A percentile compares a stretch with the other conserved stretches of the same genome.
These are phyloP conservation scores for Stemphylium vesicarium DNA, from an alignment of 2,329 filamentous ascomycete genomes.

Conservation along the genomic window DNA sequence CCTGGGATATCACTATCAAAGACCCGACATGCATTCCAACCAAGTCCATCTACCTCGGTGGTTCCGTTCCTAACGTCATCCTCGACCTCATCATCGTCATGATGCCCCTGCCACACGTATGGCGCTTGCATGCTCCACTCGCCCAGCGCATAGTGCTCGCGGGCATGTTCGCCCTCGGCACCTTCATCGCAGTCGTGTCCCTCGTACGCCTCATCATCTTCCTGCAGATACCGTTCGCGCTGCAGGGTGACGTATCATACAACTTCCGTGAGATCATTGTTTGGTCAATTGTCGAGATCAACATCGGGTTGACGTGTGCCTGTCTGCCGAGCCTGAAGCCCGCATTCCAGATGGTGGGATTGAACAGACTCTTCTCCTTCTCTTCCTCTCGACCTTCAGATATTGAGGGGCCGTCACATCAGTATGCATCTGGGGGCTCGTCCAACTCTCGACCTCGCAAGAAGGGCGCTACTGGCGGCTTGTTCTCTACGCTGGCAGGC, in stretches of 20 bases:
- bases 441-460: conserved; percentile 16
- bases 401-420: conserved; percentile 3
- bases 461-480: conserved; percentile 27
- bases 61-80: conserved; percentile 34
- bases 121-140: conserved; percentile 28
- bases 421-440: neutral
- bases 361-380: conserved; percentile 30
- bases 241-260: conserved; percentile 28
- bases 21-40: conserved; percentile 27
- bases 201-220: conserved; percentile 32
- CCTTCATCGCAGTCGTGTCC: conserved; percentile 32
- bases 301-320: conserved; percentile 31
- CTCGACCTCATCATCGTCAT: conserved; percentile 29
- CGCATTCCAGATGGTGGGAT: conserved; percentile 19
- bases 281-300: conserved; percentile 34
- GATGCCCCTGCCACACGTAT: conserved; percentile 36
- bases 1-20: conserved; percentile 30
- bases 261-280: conserved; percentile 36
- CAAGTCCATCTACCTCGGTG: conserved; percentile 28
- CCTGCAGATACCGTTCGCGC: conserved; percentile 27
- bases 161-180: conserved; percentile 33
- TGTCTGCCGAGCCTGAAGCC: conserved; percentile 31
- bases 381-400: conserved; percentile 21
- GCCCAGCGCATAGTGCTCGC: conserved; percentile 30
- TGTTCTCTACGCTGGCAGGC: conserved; percentile 31